phyloP scores from a whole-genome alignment of 768 basidiomycete genomes.

The Lactarius hengduanensis region DNA sequence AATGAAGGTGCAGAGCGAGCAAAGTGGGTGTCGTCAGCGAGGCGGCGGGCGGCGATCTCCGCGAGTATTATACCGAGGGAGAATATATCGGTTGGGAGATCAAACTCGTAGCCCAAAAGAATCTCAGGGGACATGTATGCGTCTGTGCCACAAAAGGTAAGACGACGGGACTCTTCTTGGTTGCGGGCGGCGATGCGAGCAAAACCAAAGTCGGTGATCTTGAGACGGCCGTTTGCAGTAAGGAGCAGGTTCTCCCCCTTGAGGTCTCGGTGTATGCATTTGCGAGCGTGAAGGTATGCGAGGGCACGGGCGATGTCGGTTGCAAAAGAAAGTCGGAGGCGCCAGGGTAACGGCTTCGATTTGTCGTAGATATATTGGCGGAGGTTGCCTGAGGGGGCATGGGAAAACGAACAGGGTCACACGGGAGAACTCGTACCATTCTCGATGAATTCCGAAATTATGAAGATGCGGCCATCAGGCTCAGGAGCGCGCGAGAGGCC shows the following conservation, averaged over 20 bases:
- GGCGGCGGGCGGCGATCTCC: constrained; percentile 78
- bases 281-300: constrained; percentile 95
- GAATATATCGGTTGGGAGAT: constrained; percentile 92
- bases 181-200: constrained; percentile 92
- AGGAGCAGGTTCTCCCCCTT: constrained; percentile 98
- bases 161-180: constrained; percentile 81
- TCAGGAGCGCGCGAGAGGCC: constrained; percentile 81
- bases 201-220: constrained; percentile 99
- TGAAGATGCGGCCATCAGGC: constrained; percentile 84
- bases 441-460: constrained; percentile 93
- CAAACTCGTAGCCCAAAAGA: constrained; percentile 85
- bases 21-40: constrained; percentile 82
- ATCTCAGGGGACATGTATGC: constrained; percentile 99
- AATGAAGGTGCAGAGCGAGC: constrained; percentile 80
- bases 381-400: constrained; percentile 55
- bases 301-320: constrained; percentile 92
- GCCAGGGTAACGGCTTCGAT: constrained; percentile 84
- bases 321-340: constrained; percentile 90
- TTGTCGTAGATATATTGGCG: constrained; percentile 89
- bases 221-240: constrained; percentile 89
- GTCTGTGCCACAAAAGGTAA: constrained; percentile 87
- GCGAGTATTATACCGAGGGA: constrained; percentile 92
- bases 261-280: constrained; percentile 86
- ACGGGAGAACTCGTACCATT: constrained; percentile 46
- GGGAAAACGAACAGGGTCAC: not conserved